Evolutionary conservation across 192 early-diverging fungal genomes (phyloP).

Genomic region (Gonapodya prolifera): DNA sequence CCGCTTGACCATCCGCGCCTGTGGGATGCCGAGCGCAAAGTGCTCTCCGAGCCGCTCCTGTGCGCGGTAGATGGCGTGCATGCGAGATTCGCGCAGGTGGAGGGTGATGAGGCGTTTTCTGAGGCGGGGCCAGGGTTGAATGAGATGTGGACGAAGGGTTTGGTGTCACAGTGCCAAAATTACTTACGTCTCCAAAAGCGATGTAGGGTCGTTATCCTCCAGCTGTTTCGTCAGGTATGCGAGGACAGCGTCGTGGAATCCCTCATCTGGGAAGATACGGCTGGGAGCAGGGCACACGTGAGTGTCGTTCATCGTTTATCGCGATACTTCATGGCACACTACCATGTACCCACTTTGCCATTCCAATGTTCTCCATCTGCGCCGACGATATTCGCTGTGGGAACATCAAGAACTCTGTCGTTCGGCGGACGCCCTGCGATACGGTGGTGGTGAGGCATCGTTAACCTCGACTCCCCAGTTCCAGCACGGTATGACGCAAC

Average conservation of each 20-base stretch:
- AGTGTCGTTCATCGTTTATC: no score
- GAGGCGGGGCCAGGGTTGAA: neutral
- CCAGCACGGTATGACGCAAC: neutral
- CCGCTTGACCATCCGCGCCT: neutral
- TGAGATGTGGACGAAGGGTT: no score
- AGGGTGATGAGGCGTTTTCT: neutral
- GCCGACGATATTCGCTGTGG: neutral
- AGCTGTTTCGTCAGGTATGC: neutral
- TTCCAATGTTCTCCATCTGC: neutral
- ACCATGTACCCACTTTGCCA: neutral
- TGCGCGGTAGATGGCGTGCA: neutral
- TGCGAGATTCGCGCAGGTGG: neutral
- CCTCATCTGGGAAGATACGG: neutral
- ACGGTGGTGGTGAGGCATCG: no score
- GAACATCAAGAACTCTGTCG: neutral
- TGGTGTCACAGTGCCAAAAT: neutral
- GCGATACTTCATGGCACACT: no score
- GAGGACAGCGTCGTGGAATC: neutral
- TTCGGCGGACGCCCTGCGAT: neutral
- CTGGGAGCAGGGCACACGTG: no score
- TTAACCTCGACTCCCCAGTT: no score
- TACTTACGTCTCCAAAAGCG: neutral
- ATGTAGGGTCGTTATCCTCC: neutral
- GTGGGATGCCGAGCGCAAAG: neutral
- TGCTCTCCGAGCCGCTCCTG: neutral